Evolutionary conservation across 805 yeast genomes (phyloP), one percentile per base, ranked within the genome.

Genomic region (Monosporozyma solicola): DNA sequence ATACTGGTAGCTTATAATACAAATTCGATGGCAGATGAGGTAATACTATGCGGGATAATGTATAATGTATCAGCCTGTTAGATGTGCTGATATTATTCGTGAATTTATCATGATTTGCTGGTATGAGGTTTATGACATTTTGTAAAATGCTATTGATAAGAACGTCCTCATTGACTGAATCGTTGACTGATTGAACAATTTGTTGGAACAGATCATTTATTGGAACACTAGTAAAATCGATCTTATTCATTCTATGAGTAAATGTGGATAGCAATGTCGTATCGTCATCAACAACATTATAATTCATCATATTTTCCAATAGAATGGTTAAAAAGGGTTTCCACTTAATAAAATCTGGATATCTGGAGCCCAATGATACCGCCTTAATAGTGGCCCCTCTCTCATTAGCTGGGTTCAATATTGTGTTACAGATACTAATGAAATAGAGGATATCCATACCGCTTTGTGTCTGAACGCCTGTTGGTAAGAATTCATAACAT

Each of bases 331-430:
- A 61, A 51, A 83, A 59, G 7, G 87, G 88, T 60, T 78, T 80
- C 67, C 83, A 81, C 41, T 77, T 74, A 53, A 76, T 76, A 63
- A 81, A 80, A 61, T 73, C 80, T 37, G 74, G 66, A 50, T 80
- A 66, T 13, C 73, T 70, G 2, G 89, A 81, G 1, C 84, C 76
- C 9, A 85, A 67, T 5, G 85, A 79, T 53, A 85, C 69, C 2
- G 87, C 72, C 60, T 78, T 80, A 53, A 85, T 82, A 16, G 70
- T 68, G 2, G 82, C 78, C 1, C 90, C 90, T 59, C 91, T 72
- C 51, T 72, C 72, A 51, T 75, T 75, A 15, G 64, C 60, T 7
- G 61, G 52, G 41, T 73, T 74, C 53, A 71, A 72, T 50, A 74
- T 69, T 27, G 81, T 72, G 54, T 78, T 79, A 51, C 82, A 85